Percentiles rank a stretch among this genome's conserved stretches.
phyloP scores from a whole-genome alignment of 2,329 filamentous ascomycete species.

The Aspergillus sergii region DNA sequence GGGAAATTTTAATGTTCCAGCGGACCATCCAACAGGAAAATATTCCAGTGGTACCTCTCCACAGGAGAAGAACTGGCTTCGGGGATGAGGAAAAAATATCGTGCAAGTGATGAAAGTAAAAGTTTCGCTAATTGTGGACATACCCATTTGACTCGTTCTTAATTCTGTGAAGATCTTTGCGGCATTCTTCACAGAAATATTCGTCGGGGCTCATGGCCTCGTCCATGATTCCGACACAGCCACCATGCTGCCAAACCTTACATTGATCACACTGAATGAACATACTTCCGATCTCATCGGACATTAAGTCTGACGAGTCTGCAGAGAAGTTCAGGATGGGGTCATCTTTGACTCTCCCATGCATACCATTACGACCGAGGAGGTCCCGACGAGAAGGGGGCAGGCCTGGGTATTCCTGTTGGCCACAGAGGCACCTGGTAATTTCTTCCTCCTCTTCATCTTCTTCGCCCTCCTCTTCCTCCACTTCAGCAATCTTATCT shows the following conservation, averaged over 20 bases:
- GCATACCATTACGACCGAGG: constrained; percentile 58
- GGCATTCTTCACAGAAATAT: constrained; percentile 96
- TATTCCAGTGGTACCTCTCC: background rate
- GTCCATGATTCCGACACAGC: constrained; percentile 95
- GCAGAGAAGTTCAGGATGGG: constrained; percentile 60
- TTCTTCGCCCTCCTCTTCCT: constrained; percentile 64
- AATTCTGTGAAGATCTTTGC: constrained; percentile 86
- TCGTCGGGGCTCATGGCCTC: constrained; percentile 91
- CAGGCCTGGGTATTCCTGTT: constrained; percentile 89
- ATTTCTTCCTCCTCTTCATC: constrained; percentile 86
- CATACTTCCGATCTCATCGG: constrained; percentile 87
- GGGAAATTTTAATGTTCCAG: background rate
- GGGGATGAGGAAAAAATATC: background rate
- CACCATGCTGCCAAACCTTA: constrained; percentile 98
- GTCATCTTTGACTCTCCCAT: constrained; percentile 57
- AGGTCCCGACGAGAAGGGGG: constrained; percentile 60
- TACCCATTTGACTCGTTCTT: constrained; percentile 82
- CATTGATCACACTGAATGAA: constrained; percentile 98
- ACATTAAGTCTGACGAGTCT: constrained; percentile 62
- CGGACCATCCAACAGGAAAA: background rate
- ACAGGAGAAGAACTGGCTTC: too few relatives aligned
- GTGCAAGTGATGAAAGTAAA: background rate
- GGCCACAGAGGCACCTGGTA: constrained; percentile 91
- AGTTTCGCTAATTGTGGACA: constrained; percentile 40
- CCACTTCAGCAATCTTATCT: constrained; percentile 50